Percentiles rank a stretch among this genome's conserved stretches.
Evolutionary conservation across 2,329 filamentous ascomycete genomes (phyloP).

Genomic region (Penicillium paneum): DNA sequence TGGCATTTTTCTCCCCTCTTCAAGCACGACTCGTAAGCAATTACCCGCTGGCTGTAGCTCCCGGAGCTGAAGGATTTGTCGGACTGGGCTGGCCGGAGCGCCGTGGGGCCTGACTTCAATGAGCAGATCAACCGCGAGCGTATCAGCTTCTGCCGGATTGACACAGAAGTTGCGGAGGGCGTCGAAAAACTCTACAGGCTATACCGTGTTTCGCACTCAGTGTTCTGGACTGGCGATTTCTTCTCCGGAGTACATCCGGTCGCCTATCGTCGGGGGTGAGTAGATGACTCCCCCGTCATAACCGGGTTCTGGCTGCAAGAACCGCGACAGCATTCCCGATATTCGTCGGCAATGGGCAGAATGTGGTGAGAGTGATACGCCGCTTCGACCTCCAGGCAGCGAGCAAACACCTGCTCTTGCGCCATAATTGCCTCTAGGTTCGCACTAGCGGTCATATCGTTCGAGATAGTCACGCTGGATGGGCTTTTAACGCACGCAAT

Average conservation of each 20-base stretch:
- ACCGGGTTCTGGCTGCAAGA: too few species aligned
- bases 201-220: background rate
- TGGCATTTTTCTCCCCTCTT: too few species aligned
- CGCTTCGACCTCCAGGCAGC: background rate
- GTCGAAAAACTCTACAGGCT: background rate
- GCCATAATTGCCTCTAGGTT: background rate
- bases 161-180: background rate
- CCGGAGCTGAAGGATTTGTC: background rate
- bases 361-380: background rate
- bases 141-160: too few species aligned
- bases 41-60: too few species aligned
- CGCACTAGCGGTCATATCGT: background rate
- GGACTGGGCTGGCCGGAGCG: background rate
- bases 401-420: background rate
- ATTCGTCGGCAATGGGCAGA: background rate
- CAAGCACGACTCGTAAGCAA: too few species aligned
- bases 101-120: background rate
- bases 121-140: background rate
- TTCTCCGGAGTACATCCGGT: too few species aligned
- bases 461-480: background rate
- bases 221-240: background rate
- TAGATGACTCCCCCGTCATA: too few species aligned
- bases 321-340: background rate
- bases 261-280: too few species aligned
- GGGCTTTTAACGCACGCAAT: slow-evolving; percentile 1